Evolutionary conservation across 129 eudicot species (phyloP).

Genomic region (Tagetes erecta): DNA sequence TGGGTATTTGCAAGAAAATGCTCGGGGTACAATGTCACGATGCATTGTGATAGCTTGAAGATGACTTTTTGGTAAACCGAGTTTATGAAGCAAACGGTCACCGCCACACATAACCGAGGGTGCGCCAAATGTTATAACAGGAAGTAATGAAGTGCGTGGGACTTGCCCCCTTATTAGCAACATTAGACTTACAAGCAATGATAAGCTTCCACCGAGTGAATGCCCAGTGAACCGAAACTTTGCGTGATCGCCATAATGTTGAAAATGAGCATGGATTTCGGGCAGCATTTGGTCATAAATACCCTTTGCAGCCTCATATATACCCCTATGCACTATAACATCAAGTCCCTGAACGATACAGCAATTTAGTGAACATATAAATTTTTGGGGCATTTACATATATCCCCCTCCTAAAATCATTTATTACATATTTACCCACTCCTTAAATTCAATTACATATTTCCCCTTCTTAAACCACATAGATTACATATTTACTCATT

Average conservation of each 20-base stretch:
- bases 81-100: constrained; percentile 63
- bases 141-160: constrained; percentile 72
- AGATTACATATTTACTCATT: no score
- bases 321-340: constrained; percentile 89
- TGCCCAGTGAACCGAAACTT: constrained; percentile 92
- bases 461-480: no score
- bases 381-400: no score
- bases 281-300: constrained; percentile 92
- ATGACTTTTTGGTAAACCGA: constrained; percentile 78
- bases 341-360: constrained; percentile 60
- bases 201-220: constrained; percentile 97
- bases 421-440: no score
- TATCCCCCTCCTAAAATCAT: no score
- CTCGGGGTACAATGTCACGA: constrained; percentile 96
- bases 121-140: constrained; percentile 87
- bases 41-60: constrained; percentile 82
- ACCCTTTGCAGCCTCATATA: constrained; percentile 98
- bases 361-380: background rate
- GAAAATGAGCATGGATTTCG: constrained; percentile 60
- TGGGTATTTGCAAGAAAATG: constrained; percentile 92
- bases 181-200: constrained; percentile 88
- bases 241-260: constrained; percentile 60
- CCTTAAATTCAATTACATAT: no score
- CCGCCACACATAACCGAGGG: constrained; percentile 96
- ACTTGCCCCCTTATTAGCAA: constrained; percentile 70